Evolutionary conservation across 2,329 filamentous ascomycete species (phyloP).

Genomic region (Cadophora sp.): DNA sequence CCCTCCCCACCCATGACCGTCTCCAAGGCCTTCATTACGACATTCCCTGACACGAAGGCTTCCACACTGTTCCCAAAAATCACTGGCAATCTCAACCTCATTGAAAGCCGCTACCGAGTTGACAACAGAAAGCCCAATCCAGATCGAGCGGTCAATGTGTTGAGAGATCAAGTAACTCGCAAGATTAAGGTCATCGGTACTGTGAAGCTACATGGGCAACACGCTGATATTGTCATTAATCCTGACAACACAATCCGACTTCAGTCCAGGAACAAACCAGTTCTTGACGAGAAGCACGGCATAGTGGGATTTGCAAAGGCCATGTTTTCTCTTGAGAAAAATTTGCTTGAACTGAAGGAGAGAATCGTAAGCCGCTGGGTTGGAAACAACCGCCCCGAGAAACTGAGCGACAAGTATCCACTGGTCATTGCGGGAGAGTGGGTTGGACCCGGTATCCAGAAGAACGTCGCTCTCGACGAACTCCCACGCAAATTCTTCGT

Average conservation of each 20-base stretch:
- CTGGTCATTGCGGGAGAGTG: conserved; percentile 41
- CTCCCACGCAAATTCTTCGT: conserved; percentile 35
- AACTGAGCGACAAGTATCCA: conserved; percentile 23
- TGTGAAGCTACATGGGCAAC: conserved; percentile 40
- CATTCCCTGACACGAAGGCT: not conserved
- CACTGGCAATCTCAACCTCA: conserved; percentile 21
- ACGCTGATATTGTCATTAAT: conserved; percentile 36
- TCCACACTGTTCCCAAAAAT: conserved; percentile 37
- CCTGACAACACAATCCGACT: conserved; percentile 29
- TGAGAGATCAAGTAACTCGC: conserved; percentile 7
- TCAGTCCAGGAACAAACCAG: conserved; percentile 34
- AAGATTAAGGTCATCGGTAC: conserved; percentile 28
- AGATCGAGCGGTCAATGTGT: not conserved
- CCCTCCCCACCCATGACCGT: not conserved
- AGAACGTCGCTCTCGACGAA: conserved; percentile 31
- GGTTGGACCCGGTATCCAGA: conserved; percentile 37
- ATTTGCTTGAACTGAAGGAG: conserved; percentile 8
- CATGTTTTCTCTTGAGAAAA: conserved; percentile 26
- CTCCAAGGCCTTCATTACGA: not conserved
- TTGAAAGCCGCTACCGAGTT: conserved; percentile 19
- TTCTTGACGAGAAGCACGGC: conserved; percentile 23
- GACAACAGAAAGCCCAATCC: conserved; percentile 5
- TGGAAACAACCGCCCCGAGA: conserved; percentile 23
- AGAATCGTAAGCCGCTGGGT: conserved; percentile 20
- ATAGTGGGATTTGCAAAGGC: conserved; percentile 23